Base-by-base conservation (phyloP, 2,329 filamentous ascomycete genomes). In the Penicillium sp. region DNA sequence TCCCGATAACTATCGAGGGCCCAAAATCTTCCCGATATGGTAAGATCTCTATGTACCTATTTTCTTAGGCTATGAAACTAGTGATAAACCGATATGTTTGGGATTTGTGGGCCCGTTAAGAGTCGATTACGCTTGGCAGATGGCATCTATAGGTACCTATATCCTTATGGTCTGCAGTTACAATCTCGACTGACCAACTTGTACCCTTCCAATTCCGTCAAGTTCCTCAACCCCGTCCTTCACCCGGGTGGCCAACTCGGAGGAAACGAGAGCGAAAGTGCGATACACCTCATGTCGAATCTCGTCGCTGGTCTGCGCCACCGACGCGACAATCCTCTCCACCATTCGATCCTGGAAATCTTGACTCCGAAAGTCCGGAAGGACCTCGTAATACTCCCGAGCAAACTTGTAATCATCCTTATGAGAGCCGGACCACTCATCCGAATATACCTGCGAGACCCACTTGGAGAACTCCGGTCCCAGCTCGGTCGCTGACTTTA, bases 301-400 rank as follows among this genome's bases (percentile, higher is more conserved):
- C 4, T 39, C 37, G 8, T 28, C 3, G 5, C 37, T 12, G 13
- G 37, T 39, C 25, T 39, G 37, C 37, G 25, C 4, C 11, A 39
- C 37, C 10, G 37, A 39, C 9, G 12, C 22, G 13, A 39, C 2
- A 18, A 39, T 39, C 16, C 37, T 39, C 13, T 39, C 37, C 25
- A 39, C 37, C 37, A 39, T 39, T 39, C 37, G 37, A 28, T 39
- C 37, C 25, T 39, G 37, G 37, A 39, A 39, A n/a, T 39, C 37
- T 22, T 39, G 37, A 29, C 37, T 39, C 5, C 37, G 37, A 11
- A 39, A 39, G 2, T 39, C 37, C 2, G 37, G 37, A 16, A 39
- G 37, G 3, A 39, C 7, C n/a, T 39, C 37, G 10, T 39, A 39
- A 39, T 39, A 39, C 25, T 39, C 37, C 25, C 37, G 37, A 3